Evolutionary conservation across 371 early-diverging fungal genomes (phyloP).

Genomic region (Cokeromyces recurvatus): DNA sequence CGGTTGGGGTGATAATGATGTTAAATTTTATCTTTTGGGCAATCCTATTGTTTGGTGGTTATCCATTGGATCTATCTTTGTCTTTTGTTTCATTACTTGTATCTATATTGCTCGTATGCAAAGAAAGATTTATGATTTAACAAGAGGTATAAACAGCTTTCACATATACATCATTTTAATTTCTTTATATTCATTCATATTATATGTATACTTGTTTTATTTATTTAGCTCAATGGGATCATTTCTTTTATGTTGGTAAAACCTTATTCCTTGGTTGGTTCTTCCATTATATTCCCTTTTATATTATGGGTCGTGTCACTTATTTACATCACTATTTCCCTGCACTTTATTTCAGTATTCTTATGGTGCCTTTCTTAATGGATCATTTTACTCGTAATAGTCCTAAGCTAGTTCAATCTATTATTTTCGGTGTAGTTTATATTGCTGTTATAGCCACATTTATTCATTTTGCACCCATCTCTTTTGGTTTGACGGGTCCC

Average conservation of each 20-base stretch:
- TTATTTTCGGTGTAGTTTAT: conserved; percentile 47
- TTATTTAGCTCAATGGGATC: conserved; percentile 62
- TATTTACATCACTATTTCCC: conserved; percentile 99
- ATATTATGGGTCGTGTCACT: conserved; percentile 96
- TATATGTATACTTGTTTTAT: neutral
- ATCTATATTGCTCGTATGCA: conserved; percentile 67
- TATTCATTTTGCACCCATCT: conserved; percentile 76
- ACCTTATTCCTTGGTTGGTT: conserved; percentile 88
- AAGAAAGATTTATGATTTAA: conserved; percentile 64
- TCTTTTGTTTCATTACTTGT: conserved; percentile 36
- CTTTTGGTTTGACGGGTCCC: conserved; percentile 85
- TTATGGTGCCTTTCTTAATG: conserved; percentile 67
- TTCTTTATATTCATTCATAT: neutral
- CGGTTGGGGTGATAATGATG: conserved; percentile 86
- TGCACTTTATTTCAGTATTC: conserved; percentile 91
- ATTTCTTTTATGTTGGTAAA: conserved; percentile 69
- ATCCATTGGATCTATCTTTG: conserved; percentile 62
- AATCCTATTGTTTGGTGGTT: conserved; percentile 98
- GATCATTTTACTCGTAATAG: conserved; percentile 58
- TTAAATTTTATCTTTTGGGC: conserved; percentile 96
- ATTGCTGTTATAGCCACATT: conserved; percentile 52
- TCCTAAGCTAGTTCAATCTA: conserved; percentile 18
- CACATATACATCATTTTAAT: neutral
- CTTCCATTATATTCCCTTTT: conserved; percentile 97
- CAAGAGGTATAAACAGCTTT: conserved; percentile 10